Base-by-base conservation (phyloP, 192 early-diverging fungal species). In the Pecoramyces ruminantium region DNA sequence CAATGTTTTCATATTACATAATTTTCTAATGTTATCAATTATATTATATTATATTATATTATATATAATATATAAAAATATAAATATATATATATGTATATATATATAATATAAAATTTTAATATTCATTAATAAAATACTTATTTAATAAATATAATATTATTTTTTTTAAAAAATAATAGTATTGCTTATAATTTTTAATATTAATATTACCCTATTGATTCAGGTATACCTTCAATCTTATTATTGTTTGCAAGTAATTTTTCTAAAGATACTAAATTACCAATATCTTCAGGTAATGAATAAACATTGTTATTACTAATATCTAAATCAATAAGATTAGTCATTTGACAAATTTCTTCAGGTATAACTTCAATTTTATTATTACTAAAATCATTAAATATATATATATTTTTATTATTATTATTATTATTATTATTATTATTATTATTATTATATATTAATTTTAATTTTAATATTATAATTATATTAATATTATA, bases 341-440 rank as follows among this genome's bases (percentile, higher is more conserved):
- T 30, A 2, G 81, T 78, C 29, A 82, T 40, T 25, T 82, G 42
- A 80, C 81, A 82, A 27, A 82, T 30, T 79, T 82, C 81, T 28
- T 29, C 80, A 28, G 81, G 81, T 29, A 82, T 58, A 27, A 82
- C 81, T 51, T 82, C 81, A 29, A 82, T 82, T 21, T 82, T 30
- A 30, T 82, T 82, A 80, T 82, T 81, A 38, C 79, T 81, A 34
- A 34, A 34, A n/a, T n/a, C n/a, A n/a, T n/a, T 34, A 34, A 34
- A 34, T 34, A 79, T 30, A 29, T 29, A n/a, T n/a, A n/a, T n/a
- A n/a, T n/a, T n/a, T n/a, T n/a, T n/a, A n/a, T n/a, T n/a, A n/a
- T n/a, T 2, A 79, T 6, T 4, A 79, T 78, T 28, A 29, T 29
- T 78, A 29, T 30, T 29, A 40, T 30, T 28, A 11, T 4, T 28